These are phyloP conservation scores for Haplosporangium sp. DNA, from an alignment of 371 early-diverging fungal genomes.

Conservation along the genomic window DNA sequence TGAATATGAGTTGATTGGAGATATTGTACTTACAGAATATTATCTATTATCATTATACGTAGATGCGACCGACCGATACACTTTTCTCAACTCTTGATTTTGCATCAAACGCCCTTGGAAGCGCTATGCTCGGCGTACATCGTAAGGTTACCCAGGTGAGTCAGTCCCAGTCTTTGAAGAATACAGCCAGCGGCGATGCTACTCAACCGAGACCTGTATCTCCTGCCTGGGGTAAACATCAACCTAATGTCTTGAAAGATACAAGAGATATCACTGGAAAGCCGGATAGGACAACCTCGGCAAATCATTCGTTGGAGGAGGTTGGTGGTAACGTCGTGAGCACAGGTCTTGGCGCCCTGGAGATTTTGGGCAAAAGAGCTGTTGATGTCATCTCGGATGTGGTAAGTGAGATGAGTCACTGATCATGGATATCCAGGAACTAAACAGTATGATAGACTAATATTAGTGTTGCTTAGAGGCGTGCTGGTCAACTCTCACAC, in stretches of 20 bases:
- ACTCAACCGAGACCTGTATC: slow-evolving; percentile 6
- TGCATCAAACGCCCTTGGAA: slow-evolving; percentile 51
- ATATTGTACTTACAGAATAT: neutral
- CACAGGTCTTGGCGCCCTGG: slow-evolving; percentile 49
- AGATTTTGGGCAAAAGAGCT: slow-evolving; percentile 47
- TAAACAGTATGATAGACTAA: neutral
- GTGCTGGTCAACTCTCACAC: slow-evolving; percentile 40
- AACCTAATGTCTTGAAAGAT: neutral
- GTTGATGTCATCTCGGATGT: slow-evolving; percentile 53
- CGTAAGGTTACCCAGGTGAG: slow-evolving; percentile 45
- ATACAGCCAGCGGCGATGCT: neutral
- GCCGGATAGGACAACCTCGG: slow-evolving; percentile 13
- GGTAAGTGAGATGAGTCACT: slow-evolving; percentile 15
- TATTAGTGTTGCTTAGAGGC: slow-evolving; percentile 2
- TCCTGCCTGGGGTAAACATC: slow-evolving; percentile 5
- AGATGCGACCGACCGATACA: slow-evolving; percentile 46
- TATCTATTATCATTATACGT: neutral
- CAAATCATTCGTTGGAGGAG: slow-evolving; percentile 31
- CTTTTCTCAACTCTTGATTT: slow-evolving; percentile 52
- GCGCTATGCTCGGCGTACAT: slow-evolving; percentile 51
- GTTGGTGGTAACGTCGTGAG: slow-evolving; percentile 52
- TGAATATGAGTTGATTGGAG: neutral
- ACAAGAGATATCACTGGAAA: neutral
- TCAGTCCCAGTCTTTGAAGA: slow-evolving; percentile 5
- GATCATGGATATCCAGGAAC: neutral